These are phyloP conservation scores for Biancaea sappan DNA, from an alignment of 306 rosid species.

Conservation along the genomic window DNA sequence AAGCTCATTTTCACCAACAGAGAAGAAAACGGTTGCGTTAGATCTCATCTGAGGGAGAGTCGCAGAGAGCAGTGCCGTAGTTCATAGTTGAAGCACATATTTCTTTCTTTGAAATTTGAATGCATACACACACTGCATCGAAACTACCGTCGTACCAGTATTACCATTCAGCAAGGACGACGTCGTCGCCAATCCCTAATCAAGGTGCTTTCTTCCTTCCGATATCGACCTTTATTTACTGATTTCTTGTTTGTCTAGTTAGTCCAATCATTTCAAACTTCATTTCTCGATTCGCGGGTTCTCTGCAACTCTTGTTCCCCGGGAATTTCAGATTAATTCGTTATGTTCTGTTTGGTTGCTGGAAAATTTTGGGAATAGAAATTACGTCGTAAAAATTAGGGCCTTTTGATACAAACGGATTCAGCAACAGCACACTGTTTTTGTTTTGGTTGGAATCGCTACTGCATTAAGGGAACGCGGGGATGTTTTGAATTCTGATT, in stretches of 20 bases:
- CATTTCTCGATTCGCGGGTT: not conserved
- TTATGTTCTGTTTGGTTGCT: constrained; percentile 19
- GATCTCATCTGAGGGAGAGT: not conserved
- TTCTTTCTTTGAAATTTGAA: not conserved
- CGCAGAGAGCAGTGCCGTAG: not conserved
- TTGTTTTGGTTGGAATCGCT: not conserved
- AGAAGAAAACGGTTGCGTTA: not conserved
- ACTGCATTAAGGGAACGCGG: not conserved
- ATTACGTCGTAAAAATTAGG: not conserved
- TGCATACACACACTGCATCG: not conserved
- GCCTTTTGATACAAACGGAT: not conserved
- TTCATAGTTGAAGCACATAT: not conserved
- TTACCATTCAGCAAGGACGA: not conserved
- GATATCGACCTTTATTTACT: not conserved
- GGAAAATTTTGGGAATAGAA: constrained; percentile 11
- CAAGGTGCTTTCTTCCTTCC: not conserved
- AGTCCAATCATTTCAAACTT: not conserved
- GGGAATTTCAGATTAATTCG: constrained; percentile 14
- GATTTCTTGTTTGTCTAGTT: not conserved
- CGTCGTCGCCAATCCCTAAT: not conserved
- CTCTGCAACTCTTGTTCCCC: not conserved
- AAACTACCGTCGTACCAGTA: not conserved
- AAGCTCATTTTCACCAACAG: not conserved
- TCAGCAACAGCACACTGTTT: not conserved
- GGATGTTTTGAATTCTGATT: not conserved